phyloP scores from a whole-genome alignment of 2,329 filamentous ascomycete species.

The Graphilbum fragrans region DNA sequence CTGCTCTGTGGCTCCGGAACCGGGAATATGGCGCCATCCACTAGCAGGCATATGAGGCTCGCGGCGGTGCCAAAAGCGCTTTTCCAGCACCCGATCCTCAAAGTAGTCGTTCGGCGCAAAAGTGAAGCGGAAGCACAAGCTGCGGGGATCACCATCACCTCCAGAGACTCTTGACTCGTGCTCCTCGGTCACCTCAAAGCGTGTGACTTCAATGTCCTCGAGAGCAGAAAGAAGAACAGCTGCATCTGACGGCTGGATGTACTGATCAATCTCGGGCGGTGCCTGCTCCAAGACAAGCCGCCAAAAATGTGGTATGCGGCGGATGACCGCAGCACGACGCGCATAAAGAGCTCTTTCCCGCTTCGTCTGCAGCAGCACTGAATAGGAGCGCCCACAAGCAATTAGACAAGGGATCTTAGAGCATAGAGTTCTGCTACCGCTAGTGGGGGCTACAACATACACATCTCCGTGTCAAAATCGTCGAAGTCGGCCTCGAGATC shows the following conservation, averaged over 20 bases:
- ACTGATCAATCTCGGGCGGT: constrained; percentile 75
- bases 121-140: constrained; percentile 63
- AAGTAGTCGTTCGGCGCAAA: constrained; percentile 79
- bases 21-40: background rate
- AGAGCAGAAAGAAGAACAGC: constrained; percentile 59
- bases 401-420: background rate
- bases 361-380: constrained; percentile 41
- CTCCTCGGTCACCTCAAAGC: constrained; percentile 79
- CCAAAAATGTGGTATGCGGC: constrained; percentile 83
- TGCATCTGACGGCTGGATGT: constrained; percentile 72
- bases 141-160: constrained; percentile 66
- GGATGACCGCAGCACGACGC: constrained; percentile 59
- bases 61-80: constrained; percentile 77
- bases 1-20: background rate
- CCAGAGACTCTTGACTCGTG: too few species aligned
- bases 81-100: constrained; percentile 64
- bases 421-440: too few species aligned
- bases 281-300: constrained; percentile 82
- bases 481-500: constrained; percentile 76
- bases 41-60: background rate
- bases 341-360: constrained; percentile 61
- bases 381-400: background rate
- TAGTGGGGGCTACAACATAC: too few species aligned
- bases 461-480: constrained; percentile 68
- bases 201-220: constrained; percentile 56